Evolutionary conservation across 257 asterid genomes (phyloP).

Genomic region (Primulina tabacum): DNA sequence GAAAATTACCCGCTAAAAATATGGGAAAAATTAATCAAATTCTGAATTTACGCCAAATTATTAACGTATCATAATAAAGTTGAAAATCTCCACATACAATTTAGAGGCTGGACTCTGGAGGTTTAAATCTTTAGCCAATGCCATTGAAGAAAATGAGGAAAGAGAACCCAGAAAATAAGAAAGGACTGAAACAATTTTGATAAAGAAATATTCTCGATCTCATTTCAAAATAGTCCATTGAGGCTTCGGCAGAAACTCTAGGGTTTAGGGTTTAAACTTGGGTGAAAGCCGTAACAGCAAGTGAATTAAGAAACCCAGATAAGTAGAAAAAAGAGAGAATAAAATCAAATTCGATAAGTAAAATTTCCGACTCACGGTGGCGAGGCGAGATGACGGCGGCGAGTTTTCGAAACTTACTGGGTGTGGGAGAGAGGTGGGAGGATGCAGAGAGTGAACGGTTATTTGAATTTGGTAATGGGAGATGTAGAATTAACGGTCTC

Average conservation of each 20-base stretch:
- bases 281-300: background rate
- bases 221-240: background rate
- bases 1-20: conserved; percentile 1
- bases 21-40: background rate
- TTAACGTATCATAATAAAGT: background rate
- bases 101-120: background rate
- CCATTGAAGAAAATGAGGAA: background rate
- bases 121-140: background rate
- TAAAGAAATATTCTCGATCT: background rate
- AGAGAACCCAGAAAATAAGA: background rate
- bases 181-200: background rate
- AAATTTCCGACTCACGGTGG: conserved; percentile 18
- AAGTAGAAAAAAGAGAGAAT: background rate
- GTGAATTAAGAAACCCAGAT: background rate
- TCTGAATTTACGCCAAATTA: background rate
- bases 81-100: background rate
- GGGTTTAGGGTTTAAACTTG: conserved; percentile 22
- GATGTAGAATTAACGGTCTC: conserved; percentile 26
- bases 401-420: conserved; percentile 10
- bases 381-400: conserved; percentile 1
- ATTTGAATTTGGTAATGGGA: conserved; percentile 9
- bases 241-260: background rate
- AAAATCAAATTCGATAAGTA: background rate
- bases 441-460: conserved; percentile 18
- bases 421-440: background rate